A percentile compares a stretch with the other conserved stretches of the same genome.
Evolutionary conservation across 176 grass and related monocot species (phyloP).

Genomic region (Aegilops speltoides): DNA sequence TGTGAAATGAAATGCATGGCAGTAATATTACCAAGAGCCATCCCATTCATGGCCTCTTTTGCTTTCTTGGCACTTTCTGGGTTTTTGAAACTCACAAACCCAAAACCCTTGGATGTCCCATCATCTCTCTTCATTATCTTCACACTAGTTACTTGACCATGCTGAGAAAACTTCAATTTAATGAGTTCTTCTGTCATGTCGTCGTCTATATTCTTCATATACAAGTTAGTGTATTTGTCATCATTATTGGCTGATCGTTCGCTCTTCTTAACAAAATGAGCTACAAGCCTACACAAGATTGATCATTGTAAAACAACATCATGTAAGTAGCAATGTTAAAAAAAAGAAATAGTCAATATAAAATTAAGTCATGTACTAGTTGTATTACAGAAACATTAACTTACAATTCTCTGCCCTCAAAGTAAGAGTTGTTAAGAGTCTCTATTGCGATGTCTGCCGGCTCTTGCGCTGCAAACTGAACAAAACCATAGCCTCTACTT

Average conservation of each 20-base stretch:
- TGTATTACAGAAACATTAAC: slow-evolving; percentile 1
- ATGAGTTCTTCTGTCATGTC: slow-evolving; percentile 82
- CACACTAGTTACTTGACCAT: slow-evolving; percentile 57
- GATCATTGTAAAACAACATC: neutral
- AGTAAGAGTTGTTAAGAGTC: slow-evolving; percentile 52
- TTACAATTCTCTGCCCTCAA: slow-evolving; percentile 56
- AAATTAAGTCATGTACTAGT: neutral
- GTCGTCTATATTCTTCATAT: slow-evolving; percentile 87
- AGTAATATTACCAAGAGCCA: slow-evolving; percentile 57
- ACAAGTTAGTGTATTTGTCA: slow-evolving; percentile 73
- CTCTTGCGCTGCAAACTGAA: slow-evolving; percentile 68
- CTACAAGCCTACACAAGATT: slow-evolving; percentile 53
- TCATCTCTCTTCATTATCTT: slow-evolving; percentile 63
- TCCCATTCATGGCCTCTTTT: slow-evolving; percentile 67
- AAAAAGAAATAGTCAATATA: neutral
- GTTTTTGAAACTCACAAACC: slow-evolving; percentile 75
- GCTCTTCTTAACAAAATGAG: slow-evolving; percentile 71
- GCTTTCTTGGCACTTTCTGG: slow-evolving; percentile 69
- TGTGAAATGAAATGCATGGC: neutral
- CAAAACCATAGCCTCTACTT: slow-evolving; percentile 69
- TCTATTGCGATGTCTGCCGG: slow-evolving; percentile 53
- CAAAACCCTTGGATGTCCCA: slow-evolving; percentile 76
- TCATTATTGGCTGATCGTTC: slow-evolving; percentile 44
- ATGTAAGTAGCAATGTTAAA: neutral
- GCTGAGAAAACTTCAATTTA: slow-evolving; percentile 70